These are phyloP conservation scores for Phytomonas serpens DNA, from an alignment of 208 protist species.

Conservation along the genomic window DNA sequence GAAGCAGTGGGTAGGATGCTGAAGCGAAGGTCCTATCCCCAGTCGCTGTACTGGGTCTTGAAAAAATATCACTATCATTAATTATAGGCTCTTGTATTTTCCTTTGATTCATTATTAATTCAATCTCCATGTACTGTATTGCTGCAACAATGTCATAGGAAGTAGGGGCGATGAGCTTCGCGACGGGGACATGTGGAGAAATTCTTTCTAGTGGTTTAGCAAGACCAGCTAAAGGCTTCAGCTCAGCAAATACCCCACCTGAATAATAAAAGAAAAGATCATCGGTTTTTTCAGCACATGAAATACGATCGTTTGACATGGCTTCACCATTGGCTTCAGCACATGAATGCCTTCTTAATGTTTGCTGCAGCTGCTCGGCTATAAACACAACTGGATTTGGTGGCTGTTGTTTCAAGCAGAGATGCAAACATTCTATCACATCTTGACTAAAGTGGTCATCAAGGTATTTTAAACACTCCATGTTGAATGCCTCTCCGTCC, in stretches of 20 bases:
- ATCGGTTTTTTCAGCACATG: background rate
- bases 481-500: background rate
- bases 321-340: background rate
- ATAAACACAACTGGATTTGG: conserved; percentile 43
- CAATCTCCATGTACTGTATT: conserved; percentile 23
- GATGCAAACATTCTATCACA: conserved; percentile 44
- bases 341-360: background rate
- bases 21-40: background rate
- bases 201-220: background rate
- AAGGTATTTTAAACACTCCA: conserved; percentile 20
- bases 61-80: background rate
- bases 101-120: background rate
- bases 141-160: conserved; percentile 34
- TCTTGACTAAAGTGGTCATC: conserved; percentile 33
- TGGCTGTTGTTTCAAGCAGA: conserved; percentile 35
- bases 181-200: conserved; percentile 9
- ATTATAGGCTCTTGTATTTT: background rate
- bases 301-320: background rate
- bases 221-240: conserved; percentile 4
- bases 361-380: conserved; percentile 27
- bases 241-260: conserved; percentile 13
- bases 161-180: conserved; percentile 23
- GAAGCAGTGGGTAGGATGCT: conserved; percentile 18
- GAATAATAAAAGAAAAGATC: conserved; percentile 3
- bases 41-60: background rate